Evolutionary conservation across 495 filamentous ascomycete genomes (phyloP).

Genomic region (Talaromyces trachyspermus): DNA sequence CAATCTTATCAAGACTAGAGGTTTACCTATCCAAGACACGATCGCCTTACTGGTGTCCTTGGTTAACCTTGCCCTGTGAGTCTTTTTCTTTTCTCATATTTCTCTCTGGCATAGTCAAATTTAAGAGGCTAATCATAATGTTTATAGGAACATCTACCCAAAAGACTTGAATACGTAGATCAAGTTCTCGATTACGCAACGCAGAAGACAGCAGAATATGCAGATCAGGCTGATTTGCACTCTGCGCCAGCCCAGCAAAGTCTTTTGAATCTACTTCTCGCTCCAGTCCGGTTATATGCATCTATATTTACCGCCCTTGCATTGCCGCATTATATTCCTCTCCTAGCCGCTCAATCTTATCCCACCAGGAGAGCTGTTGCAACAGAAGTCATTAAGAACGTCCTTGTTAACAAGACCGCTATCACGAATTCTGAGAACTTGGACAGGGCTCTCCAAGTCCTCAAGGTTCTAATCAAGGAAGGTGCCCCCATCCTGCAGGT

Average conservation of each 20-base stretch:
- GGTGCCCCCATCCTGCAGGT: conserved; percentile 76
- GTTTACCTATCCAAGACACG: conserved; percentile 88
- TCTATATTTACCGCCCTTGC: conserved; percentile 91
- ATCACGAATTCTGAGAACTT: conserved; percentile 72
- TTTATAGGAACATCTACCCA: conserved; percentile 76
- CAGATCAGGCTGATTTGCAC: conserved; percentile 90
- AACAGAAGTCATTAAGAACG: conserved; percentile 69
- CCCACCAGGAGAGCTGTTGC: conserved; percentile 85
- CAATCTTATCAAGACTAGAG: conserved; percentile 82
- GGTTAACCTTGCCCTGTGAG: conserved; percentile 75
- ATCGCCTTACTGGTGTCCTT: conserved; percentile 88
- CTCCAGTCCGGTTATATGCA: conserved; percentile 79
- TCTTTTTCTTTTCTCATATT: not conserved
- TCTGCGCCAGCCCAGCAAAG: conserved; percentile 80
- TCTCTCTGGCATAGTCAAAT: not conserved
- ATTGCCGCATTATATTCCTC: conserved; percentile 81
- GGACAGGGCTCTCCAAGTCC: conserved; percentile 79
- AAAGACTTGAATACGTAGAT: conserved; percentile 88
- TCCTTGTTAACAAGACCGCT: conserved; percentile 70
- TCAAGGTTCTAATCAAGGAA: conserved; percentile 88
- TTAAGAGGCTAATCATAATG: not conserved
- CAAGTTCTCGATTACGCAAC: conserved; percentile 86
- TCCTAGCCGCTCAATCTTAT: conserved; percentile 89
- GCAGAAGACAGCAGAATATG: conserved; percentile 78
- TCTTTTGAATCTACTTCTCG: conserved; percentile 78